These are phyloP conservation scores for Lasiosphaeria ovina DNA, from an alignment of 495 filamentous ascomycete genomes.

Conservation along the genomic window DNA sequence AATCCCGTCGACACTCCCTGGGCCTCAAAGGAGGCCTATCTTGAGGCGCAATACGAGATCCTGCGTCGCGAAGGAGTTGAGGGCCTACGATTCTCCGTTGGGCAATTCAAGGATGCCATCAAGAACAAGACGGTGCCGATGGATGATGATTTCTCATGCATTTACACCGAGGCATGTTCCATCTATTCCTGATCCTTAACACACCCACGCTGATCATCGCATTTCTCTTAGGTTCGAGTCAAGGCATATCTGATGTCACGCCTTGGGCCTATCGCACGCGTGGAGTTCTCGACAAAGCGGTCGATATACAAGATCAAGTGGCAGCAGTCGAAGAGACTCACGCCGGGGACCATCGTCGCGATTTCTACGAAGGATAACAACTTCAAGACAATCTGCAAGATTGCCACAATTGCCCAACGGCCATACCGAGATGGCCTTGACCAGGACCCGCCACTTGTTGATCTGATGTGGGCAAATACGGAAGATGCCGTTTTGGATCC, in stretches of 20 bases:
- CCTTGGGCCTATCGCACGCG: constrained; percentile 61
- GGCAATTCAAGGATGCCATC: constrained; percentile 32
- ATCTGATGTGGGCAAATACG: constrained; percentile 66
- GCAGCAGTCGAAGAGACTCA: constrained; percentile 71
- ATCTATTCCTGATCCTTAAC: background rate
- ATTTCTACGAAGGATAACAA: constrained; percentile 62
- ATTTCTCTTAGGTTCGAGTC: constrained; percentile 59
- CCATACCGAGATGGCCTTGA: constrained; percentile 57
- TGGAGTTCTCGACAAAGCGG: constrained; percentile 69
- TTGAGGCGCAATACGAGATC: constrained; percentile 63
- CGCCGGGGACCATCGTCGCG: constrained; percentile 67
- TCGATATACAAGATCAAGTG: constrained; percentile 70
- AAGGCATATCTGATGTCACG: constrained; percentile 59
- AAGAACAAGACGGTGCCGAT: constrained; percentile 45
- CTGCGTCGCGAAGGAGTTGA: constrained; percentile 63
- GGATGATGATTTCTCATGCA: constrained; percentile 56
- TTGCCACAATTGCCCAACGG: constrained; percentile 73
- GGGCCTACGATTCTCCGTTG: constrained; percentile 59
- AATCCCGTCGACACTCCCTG: constrained; percentile 40
- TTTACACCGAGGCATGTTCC: constrained; percentile 70
- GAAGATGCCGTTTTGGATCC: constrained; percentile 67
- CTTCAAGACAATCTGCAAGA: constrained; percentile 63
- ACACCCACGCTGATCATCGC: background rate
- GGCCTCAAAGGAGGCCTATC: constrained; percentile 51
- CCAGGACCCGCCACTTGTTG: constrained; percentile 66